Conservation (phyloP, 1,284 basidiomycete species). For the Neonothopanus nambi region DNA sequence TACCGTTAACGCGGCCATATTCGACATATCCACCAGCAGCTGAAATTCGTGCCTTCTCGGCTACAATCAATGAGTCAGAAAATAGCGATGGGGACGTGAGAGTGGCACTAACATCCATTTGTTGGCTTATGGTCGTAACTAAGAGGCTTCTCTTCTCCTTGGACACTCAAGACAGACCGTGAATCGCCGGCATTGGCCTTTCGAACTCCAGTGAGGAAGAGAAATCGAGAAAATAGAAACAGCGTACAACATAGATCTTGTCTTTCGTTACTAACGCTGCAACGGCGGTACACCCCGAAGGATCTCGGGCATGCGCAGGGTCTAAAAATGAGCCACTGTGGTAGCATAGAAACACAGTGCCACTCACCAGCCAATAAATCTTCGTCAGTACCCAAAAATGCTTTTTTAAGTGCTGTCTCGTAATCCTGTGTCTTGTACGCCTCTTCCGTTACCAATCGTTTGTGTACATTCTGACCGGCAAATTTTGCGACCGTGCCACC, state of each 20-base stretch:
- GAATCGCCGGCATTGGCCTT: slow-evolving; percentile 99
- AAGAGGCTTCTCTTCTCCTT: slow-evolving; percentile 85
- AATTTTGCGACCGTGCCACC: slow-evolving; percentile 90
- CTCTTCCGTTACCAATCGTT: slow-evolving; percentile 73
- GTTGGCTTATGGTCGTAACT: slow-evolving; percentile 97
- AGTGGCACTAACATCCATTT: slow-evolving; percentile 63
- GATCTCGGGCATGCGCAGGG: slow-evolving; percentile 85
- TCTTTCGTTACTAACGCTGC: slow-evolving; percentile 84
- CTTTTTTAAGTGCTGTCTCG: slow-evolving; percentile 79
- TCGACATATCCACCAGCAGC: slow-evolving; percentile 98
- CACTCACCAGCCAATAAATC: slow-evolving; percentile 83
- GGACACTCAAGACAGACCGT: slow-evolving; percentile 84
- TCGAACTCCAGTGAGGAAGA: background rate
- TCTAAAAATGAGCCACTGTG: slow-evolving; percentile 47
- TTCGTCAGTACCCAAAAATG: slow-evolving; percentile 94
- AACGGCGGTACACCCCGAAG: slow-evolving; percentile 97
- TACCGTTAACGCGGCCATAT: slow-evolving; percentile 96
- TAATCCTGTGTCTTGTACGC: slow-evolving; percentile 75
- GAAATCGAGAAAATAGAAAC: background rate
- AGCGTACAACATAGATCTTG: slow-evolving; percentile 78
- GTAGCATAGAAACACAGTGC: slow-evolving; percentile 5
- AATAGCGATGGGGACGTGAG: slow-evolving; percentile 7
- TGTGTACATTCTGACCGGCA: slow-evolving; percentile 89
- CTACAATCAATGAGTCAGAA: slow-evolving; percentile 38
- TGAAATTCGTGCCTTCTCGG: slow-evolving; percentile 85